Evolutionary conservation across 1,139 yeast species (phyloP).

Genomic region (Hanseniaspora sp.): DNA sequence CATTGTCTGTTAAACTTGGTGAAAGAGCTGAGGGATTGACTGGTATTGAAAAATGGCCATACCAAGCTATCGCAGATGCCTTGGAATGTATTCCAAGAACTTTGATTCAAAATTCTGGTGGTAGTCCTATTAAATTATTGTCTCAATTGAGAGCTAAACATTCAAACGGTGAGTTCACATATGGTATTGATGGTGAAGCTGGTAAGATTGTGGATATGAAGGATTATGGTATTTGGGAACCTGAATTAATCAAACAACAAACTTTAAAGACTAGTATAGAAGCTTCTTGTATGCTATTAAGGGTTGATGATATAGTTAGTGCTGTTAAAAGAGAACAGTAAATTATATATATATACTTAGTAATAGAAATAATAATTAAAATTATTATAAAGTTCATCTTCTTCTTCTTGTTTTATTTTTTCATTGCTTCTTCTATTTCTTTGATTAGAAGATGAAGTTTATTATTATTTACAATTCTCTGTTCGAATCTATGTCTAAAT

Average conservation of each 20-base stretch:
- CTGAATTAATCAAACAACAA: constrained; percentile 94
- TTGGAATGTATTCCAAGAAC: constrained; percentile 98
- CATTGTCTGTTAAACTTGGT: constrained; percentile 76
- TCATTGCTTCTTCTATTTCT: constrained; percentile 20
- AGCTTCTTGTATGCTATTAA: constrained; percentile 83
- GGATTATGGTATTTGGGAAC: constrained; percentile 96
- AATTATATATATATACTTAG: neutral
- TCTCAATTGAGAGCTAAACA: constrained; percentile 93
- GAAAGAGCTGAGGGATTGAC: constrained; percentile 87
- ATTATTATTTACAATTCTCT: constrained; percentile 13
- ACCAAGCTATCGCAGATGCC: constrained; percentile 97
- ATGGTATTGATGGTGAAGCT: constrained; percentile 88
- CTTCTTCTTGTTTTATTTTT: neutral
- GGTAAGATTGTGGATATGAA: constrained; percentile 95
- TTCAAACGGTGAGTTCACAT: constrained; percentile 74
- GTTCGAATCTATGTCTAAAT: constrained; percentile 32
- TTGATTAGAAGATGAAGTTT: constrained; percentile 21
- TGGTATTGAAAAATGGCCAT: constrained; percentile 97
- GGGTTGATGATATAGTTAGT: constrained; percentile 96
- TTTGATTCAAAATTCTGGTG: constrained; percentile 93
- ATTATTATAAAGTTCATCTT: neutral
- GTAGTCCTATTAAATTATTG: constrained; percentile 79
- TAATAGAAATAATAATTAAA: neutral
- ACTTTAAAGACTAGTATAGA: constrained; percentile 94
- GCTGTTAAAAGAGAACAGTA: constrained; percentile 59